A percentile compares a stretch with the other conserved stretches of the same genome.
phyloP scores from a whole-genome alignment of 2,329 filamentous ascomycete species.

The Nemania sp. region DNA sequence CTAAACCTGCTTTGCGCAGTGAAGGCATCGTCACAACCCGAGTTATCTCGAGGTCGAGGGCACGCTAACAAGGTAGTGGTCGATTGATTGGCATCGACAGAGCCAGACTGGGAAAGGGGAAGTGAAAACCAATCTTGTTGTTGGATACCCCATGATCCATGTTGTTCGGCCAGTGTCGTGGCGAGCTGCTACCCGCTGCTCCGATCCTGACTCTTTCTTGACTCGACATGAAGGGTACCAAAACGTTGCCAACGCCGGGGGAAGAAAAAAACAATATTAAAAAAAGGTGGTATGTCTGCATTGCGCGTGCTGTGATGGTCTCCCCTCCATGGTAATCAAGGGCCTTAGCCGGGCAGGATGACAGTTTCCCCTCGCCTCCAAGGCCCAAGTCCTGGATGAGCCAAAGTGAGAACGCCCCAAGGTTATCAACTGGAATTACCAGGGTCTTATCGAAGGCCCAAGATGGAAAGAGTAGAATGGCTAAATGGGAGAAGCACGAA shows the following conservation, averaged over 20 bases:
- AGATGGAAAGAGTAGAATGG: conserved; percentile 20
- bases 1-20: conserved; percentile 6
- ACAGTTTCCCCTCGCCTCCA: conserved; percentile 30
- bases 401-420: conserved; percentile 21
- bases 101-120: conserved; percentile 12
- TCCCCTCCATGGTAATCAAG: conserved; percentile 26
- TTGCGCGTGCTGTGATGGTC: conserved; percentile 18
- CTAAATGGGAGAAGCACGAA: conserved; percentile 24
- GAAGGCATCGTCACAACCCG: conserved; percentile 19
- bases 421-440: conserved; percentile 16
- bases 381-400: conserved; percentile 24
- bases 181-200: conserved; percentile 24
- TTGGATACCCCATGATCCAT: conserved; percentile 5
- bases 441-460: conserved; percentile 17
- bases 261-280: too few species aligned
- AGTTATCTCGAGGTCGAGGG: conserved; percentile 9
- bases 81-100: conserved; percentile 13
- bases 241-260: background rate
- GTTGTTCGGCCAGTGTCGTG: conserved; percentile 23
- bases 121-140: conserved; percentile 11
- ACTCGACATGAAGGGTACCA: conserved; percentile 22
- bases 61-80: conserved; percentile 12
- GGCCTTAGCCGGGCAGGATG: conserved; percentile 23
- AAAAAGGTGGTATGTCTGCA: conserved; percentile 17
- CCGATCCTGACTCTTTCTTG: conserved; percentile 19